Percentiles rank a stretch among this genome's conserved stretches.
phyloP scores from a whole-genome alignment of 257 asterid genomes.

The Gentiana dahurica region DNA sequence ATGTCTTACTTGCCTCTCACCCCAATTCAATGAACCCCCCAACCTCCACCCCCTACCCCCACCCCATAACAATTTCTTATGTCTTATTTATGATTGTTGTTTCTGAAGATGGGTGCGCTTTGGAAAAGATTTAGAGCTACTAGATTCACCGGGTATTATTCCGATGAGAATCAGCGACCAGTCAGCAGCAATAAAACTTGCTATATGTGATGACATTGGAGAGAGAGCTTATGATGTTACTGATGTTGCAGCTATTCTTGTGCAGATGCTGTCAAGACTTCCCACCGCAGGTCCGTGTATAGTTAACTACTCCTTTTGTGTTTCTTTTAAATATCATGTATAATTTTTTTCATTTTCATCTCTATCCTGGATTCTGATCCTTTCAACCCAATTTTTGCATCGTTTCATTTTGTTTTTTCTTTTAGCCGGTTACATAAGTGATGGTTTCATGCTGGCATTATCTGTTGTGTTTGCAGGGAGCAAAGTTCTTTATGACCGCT shows the following conservation, averaged over 20 bases:
- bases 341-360: neutral
- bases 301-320: neutral
- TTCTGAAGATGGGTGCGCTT: constrained; percentile 83
- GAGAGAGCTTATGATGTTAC: constrained; percentile 74
- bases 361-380: too few relatives aligned
- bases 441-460: neutral
- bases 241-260: constrained; percentile 86
- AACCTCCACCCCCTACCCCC: too few relatives aligned
- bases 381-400: neutral
- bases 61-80: neutral
- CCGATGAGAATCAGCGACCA: constrained; percentile 96
- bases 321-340: neutral
- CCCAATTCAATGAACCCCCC: neutral
- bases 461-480: constrained; percentile 37
- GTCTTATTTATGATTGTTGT: constrained; percentile 3
- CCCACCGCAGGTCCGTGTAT: constrained; percentile 55
- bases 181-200: constrained; percentile 83
- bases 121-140: constrained; percentile 72
- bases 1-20: constrained; percentile 18
- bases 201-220: constrained; percentile 94
- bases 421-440: neutral
- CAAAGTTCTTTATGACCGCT: constrained; percentile 51
- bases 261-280: constrained; percentile 70
- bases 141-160: constrained; percentile 95
- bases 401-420: neutral